Conservation (phyloP, 179 eudicot species). For the Beta macrorhiza region DNA sequence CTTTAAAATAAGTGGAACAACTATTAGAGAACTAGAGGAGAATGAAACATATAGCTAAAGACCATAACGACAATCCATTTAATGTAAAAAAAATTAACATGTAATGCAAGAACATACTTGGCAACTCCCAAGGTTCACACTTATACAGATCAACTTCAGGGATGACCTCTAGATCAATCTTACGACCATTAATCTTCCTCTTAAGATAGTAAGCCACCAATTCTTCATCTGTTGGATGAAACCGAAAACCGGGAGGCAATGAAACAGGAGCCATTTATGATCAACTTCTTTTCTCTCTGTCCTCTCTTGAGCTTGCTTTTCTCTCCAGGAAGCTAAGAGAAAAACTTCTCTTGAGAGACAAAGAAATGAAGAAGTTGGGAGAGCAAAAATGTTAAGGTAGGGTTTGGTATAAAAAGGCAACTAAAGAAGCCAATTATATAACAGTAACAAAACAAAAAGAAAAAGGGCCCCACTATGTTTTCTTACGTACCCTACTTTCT, state of each 20-base stretch:
- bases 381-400: conserved; percentile 20
- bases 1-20: too few species aligned
- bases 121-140: conserved; percentile 95
- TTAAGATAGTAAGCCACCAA: conserved; percentile 84
- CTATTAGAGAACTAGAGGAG: too few species aligned
- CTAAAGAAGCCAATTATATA: conserved; percentile 5
- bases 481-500: background rate
- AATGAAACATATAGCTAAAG: too few species aligned
- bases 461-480: conserved; percentile 12
- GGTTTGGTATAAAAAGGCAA: conserved; percentile 18
- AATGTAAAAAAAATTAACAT: background rate
- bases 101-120: conserved; percentile 46
- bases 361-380: background rate
- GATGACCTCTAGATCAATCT: conserved; percentile 73
- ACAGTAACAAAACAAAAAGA: conserved; percentile 3
- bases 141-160: conserved; percentile 94
- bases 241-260: conserved; percentile 87
- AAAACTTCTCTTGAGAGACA: background rate
- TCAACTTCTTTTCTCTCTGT: background rate
- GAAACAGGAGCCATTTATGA: conserved; percentile 72
- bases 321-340: background rate
- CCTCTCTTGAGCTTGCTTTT: conserved; percentile 17
- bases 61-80: too few species aligned
- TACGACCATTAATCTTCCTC: conserved; percentile 72
- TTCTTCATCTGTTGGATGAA: conserved; percentile 86